Conservation (phyloP, 176 grass and related monocot genomes). For the Eleusine indica region DNA sequence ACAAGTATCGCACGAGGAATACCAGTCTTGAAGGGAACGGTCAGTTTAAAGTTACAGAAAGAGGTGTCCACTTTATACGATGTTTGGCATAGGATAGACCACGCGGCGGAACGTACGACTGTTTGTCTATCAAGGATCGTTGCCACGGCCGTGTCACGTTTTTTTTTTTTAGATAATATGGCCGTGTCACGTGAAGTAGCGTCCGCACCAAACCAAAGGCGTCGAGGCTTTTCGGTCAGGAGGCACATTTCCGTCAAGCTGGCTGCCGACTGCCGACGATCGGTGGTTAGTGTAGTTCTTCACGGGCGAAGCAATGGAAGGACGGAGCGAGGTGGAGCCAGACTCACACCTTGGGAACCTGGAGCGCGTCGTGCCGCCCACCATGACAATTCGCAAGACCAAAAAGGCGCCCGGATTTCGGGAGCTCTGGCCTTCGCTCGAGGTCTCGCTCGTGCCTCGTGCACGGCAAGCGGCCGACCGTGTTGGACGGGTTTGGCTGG, state of each 20-base stretch:
- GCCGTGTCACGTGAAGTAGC: constrained; percentile 9
- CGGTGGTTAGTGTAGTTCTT: background rate
- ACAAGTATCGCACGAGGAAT: background rate
- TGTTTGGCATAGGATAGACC: background rate
- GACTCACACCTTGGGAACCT: background rate
- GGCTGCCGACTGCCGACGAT: background rate
- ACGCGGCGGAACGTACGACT: background rate
- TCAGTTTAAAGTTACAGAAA: background rate
- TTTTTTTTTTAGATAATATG: background rate
- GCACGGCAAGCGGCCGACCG: background rate
- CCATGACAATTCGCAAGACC: background rate
- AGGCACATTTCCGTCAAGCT: background rate
- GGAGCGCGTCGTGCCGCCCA: background rate
- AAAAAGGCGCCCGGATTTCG: background rate
- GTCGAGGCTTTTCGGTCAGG: background rate
- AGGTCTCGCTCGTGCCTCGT: too few species aligned
- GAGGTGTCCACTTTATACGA: background rate
- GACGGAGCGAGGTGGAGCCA: background rate
- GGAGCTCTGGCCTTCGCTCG: background rate
- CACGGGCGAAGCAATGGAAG: background rate
- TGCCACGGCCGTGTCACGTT: background rate
- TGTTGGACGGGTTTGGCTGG: background rate
- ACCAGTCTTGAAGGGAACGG: background rate
- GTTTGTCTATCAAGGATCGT: background rate
- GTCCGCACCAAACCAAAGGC: background rate